Evolutionary conservation across 108 stramenopile genomes (phyloP).

Genomic region (Skeletonema tropicum): DNA sequence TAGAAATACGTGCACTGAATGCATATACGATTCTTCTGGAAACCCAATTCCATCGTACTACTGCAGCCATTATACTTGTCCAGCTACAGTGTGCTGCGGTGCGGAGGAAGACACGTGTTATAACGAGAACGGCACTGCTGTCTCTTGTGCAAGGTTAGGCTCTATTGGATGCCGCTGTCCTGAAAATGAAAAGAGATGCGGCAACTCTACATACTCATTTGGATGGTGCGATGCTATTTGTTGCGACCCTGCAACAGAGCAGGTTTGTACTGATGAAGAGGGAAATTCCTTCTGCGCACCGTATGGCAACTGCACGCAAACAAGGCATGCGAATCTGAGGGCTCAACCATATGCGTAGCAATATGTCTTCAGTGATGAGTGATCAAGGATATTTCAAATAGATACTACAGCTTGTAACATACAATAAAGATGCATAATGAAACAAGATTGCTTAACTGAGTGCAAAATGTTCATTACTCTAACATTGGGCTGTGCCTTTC

Average conservation of each 20-base stretch:
- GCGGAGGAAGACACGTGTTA: slow-evolving; percentile 24
- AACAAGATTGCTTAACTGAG: not conserved
- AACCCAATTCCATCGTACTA: not conserved
- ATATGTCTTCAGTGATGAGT: too few relatives aligned
- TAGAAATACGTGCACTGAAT: not conserved
- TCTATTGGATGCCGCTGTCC: slow-evolving; percentile 17
- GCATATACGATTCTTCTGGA: not conserved
- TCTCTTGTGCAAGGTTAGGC: slow-evolving; percentile 15
- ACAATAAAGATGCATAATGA: not conserved
- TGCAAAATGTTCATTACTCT: not conserved
- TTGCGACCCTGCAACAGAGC: slow-evolving; percentile 17
- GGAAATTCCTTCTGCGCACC: not conserved
- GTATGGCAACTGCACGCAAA: not conserved
- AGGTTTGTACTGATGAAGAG: not conserved
- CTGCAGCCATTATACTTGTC: not conserved
- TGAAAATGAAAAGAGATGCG: slow-evolving; percentile 10
- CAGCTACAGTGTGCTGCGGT: slow-evolving; percentile 18
- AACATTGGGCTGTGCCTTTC: slow-evolving; percentile 53
- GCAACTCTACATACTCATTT: not conserved
- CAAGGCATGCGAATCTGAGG: not conserved
- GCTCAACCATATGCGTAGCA: not conserved
- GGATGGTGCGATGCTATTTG: slow-evolving; percentile 18
- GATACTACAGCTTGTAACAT: not conserved
- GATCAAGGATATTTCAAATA: too few relatives aligned
- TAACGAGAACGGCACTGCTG: slow-evolving; percentile 1